Evolutionary conservation across 257 asterid species (phyloP), one percentile per base, ranked within the genome.

Genomic region (Solanum microdontum): DNA sequence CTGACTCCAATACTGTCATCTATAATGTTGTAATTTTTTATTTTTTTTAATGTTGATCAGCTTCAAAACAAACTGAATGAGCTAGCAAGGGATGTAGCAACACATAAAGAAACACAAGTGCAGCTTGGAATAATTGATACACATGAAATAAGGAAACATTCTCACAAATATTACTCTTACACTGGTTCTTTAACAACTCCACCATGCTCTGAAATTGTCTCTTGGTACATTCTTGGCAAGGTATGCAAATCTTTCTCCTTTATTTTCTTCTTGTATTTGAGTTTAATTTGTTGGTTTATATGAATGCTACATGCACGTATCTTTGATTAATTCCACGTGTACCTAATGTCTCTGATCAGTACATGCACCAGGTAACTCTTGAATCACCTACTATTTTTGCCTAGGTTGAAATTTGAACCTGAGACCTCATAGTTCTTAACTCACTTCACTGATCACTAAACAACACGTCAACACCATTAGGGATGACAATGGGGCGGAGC

Each of bases 171-270:
- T 30, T 94, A 92, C 91, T 88, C 37, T 40, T 94, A 91, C 32
- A 12, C 85, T 10, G 97, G 97, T 87, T 94, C 95, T 72, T 90
- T 86, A 11, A 94, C 94, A 34, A 91, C 77, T 86, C 97, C 97
- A 69, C 97, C 97, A 45, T 94, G 95, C 90, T 45, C 91, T 8
- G 94, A 94, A 87, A 62, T 70, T 88, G 83, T 94, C 21, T 55
- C 87, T 45, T 93, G 93, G 73, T 87, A 89, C 64, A 88, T 94
- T 79, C 90, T 90, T 51, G 93, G 90, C n/a, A 87, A 93, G 93
- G 95, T 91, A n/a, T 36, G 26, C 12, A 23, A 26, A 21, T 2
- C 15, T 33, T 48, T 19, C 28, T 11, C 73, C 11, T 69, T 80
- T 36, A 30, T 62, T 64, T 34, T 32, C 69, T 84, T 77, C 0